These are phyloP conservation scores for Xylariaceae sp. DNA, from an alignment of 2,329 filamentous ascomycete species.

Conservation along the genomic window DNA sequence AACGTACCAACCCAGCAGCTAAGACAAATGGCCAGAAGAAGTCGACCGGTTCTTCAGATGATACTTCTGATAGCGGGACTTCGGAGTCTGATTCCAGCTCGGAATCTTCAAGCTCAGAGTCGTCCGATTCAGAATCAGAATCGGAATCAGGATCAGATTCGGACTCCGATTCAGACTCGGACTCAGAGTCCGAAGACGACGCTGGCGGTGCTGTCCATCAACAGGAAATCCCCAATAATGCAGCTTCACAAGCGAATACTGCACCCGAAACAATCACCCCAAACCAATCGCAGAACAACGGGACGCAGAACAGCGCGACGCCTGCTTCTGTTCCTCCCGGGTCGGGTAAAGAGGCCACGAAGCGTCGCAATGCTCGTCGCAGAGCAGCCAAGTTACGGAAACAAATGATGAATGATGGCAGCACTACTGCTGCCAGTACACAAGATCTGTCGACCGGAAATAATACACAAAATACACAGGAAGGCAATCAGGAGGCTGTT, in stretches of 20 bases:
- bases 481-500: slow-evolving; percentile 29
- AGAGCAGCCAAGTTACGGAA: slow-evolving; percentile 35
- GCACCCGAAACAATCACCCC: not conserved
- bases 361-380: slow-evolving; percentile 48
- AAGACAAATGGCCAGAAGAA: slow-evolving; percentile 7
- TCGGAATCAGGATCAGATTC: slow-evolving; percentile 1
- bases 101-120: not conserved
- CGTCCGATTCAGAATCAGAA: not conserved
- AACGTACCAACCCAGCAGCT: not conserved
- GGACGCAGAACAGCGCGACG: not conserved
- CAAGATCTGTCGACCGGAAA: not conserved
- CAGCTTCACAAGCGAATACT: not conserved
- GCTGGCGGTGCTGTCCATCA: not conserved
- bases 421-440: not conserved
- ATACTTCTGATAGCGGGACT: slow-evolving; percentile 1
- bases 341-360: slow-evolving; percentile 40
- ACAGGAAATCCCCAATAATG: not conserved
- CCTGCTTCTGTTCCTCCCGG: slow-evolving; percentile 29
- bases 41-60: slow-evolving; percentile 6
- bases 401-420: slow-evolving; percentile 17
- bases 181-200: not conserved
- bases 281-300: not conserved
- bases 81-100: slow-evolving; percentile 3
- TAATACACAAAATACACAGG: slow-evolving; percentile 11
- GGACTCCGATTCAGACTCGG: slow-evolving; percentile 3